Percentiles rank a stretch among this genome's conserved stretches.
Conservation (phyloP, 2,329 filamentous ascomycete species). For the Hyphodiscus sp. region DNA sequence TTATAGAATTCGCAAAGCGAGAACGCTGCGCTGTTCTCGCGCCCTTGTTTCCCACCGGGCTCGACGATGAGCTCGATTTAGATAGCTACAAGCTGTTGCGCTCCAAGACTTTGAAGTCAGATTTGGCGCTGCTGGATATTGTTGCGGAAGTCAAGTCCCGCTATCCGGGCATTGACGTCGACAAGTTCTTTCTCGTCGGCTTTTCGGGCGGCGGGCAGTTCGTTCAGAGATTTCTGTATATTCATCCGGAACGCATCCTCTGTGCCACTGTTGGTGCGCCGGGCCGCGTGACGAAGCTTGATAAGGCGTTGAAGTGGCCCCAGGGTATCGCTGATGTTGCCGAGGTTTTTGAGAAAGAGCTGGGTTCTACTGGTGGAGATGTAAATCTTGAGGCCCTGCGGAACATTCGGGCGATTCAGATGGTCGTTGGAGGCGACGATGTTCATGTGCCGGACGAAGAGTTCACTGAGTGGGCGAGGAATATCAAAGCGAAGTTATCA, state of each 20-base stretch:
- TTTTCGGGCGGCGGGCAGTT: conserved; percentile 32
- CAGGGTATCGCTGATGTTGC: conserved; percentile 17
- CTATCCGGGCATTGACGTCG: conserved; percentile 27
- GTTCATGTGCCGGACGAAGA: conserved; percentile 14
- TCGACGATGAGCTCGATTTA: conserved; percentile 28
- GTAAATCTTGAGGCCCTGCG: conserved; percentile 9
- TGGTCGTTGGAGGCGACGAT: conserved; percentile 22
- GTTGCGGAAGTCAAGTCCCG: conserved; percentile 27
- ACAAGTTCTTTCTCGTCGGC: conserved; percentile 26
- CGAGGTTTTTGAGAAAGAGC: conserved; percentile 9
- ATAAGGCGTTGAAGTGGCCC: conserved; percentile 20
- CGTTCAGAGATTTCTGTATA: conserved; percentile 28
- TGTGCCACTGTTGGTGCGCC: conserved; percentile 30
- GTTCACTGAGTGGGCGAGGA: conserved; percentile 20
- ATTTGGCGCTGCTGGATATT: conserved; percentile 26
- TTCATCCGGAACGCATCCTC: conserved; percentile 27
- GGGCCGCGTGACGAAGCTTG: conserved; percentile 24
- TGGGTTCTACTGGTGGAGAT: conserved; percentile 1
- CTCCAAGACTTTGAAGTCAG: conserved; percentile 12
- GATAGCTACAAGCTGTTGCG: conserved; percentile 28
- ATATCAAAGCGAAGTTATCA: conserved; percentile 6
- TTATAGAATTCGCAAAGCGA: conserved; percentile 21
- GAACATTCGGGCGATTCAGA: conserved; percentile 13
- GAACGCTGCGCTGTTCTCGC: conserved; percentile 25
- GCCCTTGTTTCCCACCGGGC: conserved; percentile 28